Evolutionary conservation across 108 stramenopile genomes (phyloP), one percentile per base, ranked within the genome.

Genomic region (Nannochloropsis granulata): DNA sequence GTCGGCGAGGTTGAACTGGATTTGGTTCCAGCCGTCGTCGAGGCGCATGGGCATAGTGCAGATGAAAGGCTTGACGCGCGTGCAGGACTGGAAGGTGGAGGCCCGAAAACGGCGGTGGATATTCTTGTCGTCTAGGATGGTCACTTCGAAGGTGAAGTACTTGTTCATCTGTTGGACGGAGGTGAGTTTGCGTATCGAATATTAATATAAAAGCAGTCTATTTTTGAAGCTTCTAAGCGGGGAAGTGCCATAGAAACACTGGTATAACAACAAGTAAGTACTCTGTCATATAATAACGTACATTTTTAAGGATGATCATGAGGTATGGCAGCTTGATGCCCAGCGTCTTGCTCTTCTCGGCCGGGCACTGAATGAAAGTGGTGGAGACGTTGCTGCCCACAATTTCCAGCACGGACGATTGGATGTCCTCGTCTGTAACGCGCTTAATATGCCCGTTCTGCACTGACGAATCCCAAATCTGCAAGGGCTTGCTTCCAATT

Each of bases 21-120:
- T 94, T 90, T 96, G 95, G 91, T 96, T 96, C 95, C 95, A 96
- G 26, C 95, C 95, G 81, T 96, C 95, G 81, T 96, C 95, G 71
- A 96, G 88, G 34, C 94, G 91, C 95, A 96, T 96, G 81, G 95
- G 95, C 95, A 96, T 96, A 24, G 95, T 94, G 90, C 95, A 96
- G 84, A 96, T 96, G 88, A 95, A 96, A 16, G 94, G 94, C 91
- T 96, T 95, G 25, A 96, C 95, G 81, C 95, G 89, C 24, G 95
- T 96, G 44, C 93, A 94, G 45, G 92, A 93, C 90, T 96, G 95
- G 83, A 95, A 96, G 88, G 94, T 96, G 46, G 93, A 94, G 12
- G 95, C 95, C 24, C 95, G 92, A 85, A 96, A 96, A 44, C 95
- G 89, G 82, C 95, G 89, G 84, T 93, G 93, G 26, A 95, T 93